Percentiles rank a stretch among this genome's conserved stretches.
These are phyloP conservation scores for Afroboletus lepidellus DNA, from an alignment of 1,284 basidiomycete genomes.

Conservation along the genomic window DNA sequence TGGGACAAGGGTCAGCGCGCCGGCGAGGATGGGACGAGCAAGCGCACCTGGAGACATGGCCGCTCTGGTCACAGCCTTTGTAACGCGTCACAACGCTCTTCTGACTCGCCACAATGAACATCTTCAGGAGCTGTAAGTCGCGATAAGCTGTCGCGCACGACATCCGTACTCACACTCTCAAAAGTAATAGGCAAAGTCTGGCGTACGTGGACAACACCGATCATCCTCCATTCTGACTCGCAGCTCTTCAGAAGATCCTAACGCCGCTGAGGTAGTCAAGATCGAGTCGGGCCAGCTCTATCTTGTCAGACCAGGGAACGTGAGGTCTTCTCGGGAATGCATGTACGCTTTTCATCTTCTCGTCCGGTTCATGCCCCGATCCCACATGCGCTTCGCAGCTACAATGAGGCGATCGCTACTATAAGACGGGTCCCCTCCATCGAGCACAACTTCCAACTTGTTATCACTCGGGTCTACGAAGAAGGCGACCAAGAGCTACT, in stretches of 20 bases:
- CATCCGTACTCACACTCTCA: conserved; percentile 13
- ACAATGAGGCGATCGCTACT: conserved; percentile 93
- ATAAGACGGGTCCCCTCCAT: conserved; percentile 83
- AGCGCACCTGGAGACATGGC: conserved; percentile 25
- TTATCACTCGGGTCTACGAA: conserved; percentile 92
- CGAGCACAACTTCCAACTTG: conserved; percentile 94
- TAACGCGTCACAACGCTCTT: conserved; percentile 32
- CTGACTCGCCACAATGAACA: conserved; percentile 55
- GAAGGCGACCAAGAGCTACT: conserved; percentile 93
- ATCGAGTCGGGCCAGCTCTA: conserved; percentile 91
- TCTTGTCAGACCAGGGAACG: conserved; percentile 86
- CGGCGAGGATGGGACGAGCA: background rate
- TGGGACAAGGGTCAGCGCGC: background rate
- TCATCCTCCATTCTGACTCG: conserved; percentile 24
- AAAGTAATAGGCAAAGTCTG: conserved; percentile 91
- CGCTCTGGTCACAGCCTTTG: conserved; percentile 19
- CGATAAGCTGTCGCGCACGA: conserved; percentile 10
- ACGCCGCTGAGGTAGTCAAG: conserved; percentile 92
- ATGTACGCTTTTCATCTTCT: conserved; percentile 62
- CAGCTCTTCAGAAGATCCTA: conserved; percentile 62
- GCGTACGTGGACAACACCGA: conserved; percentile 54
- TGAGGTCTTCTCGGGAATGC: conserved; percentile 94
- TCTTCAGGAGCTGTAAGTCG: conserved; percentile 78
- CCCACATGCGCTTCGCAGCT: conserved; percentile 50
- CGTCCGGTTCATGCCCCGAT: background rate